Evolutionary conservation across 306 rosid genomes (phyloP), one percentile per base, ranked within the genome.

Genomic region (Neltuma alba): DNA sequence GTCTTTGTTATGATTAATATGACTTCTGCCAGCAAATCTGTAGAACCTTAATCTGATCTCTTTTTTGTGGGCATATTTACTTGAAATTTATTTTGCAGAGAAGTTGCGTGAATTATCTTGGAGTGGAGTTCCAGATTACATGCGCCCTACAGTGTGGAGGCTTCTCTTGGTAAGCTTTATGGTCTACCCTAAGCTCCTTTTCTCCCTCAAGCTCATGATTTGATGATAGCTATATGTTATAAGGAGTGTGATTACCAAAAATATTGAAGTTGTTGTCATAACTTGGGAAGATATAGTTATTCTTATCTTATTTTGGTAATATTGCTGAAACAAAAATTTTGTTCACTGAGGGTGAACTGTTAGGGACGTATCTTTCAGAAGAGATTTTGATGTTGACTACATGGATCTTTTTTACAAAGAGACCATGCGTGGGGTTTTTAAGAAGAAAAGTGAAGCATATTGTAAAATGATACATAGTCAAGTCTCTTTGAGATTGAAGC

Each of bases 101-200:
- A 93, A 87, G 84, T 83, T 93, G 89, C 97, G 88, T 30, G 97
- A 93, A 80, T 82, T 91, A 83, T 91, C 97, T 84, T 93, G 97
- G 97, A 93, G 92, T 87, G 97, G 97, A 38, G 70, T 93, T 78
- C 94, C 90, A 15, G 92, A 92, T 47, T 85, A 93, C 60, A 84
- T 93, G 96, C 96, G 97, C 36, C 94, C 97, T 6, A 84, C 83
- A 57, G 83, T 88, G 41, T 93, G 97, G 97, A 89, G 96, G 86
- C 96, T 93, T 81, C 91, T 93, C 72, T 81, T 93, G 94, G 97
- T 93, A 91, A 88, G 90, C 76, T 78, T 5, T 27, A 75, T 75
- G 28, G 15, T 62, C 66, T 69, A 27, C 37, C 62, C 40, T 61
- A 57, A 21, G 65, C 70, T 77, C 64, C 58, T 52, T 67, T 81